Conservation (phyloP, 2,329 filamentous ascomycete species). For the Thyridium curvatum region DNA sequence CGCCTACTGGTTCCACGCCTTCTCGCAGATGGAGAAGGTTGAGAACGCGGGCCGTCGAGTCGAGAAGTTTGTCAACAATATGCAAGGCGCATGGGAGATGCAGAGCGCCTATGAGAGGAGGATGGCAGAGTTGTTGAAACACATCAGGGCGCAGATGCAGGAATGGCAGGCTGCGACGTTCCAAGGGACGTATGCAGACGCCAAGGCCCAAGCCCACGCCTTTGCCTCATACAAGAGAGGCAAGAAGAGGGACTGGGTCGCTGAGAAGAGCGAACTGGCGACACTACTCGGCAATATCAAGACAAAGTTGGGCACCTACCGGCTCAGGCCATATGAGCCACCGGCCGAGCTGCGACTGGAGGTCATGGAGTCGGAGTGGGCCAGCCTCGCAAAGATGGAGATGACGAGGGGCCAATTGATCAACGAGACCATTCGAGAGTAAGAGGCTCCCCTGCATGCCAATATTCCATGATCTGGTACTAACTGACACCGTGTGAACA, state of each 20-base stretch:
- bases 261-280: slow-evolving; percentile 92
- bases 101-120: slow-evolving; percentile 91
- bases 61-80: slow-evolving; percentile 97
- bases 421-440: slow-evolving; percentile 96
- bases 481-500: slow-evolving; percentile 22
- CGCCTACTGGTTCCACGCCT: slow-evolving; percentile 99
- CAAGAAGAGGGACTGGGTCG: slow-evolving; percentile 91
- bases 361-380: slow-evolving; percentile 78
- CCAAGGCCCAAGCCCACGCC: slow-evolving; percentile 75
- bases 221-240: slow-evolving; percentile 89
- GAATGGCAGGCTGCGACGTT: slow-evolving; percentile 77
- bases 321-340: slow-evolving; percentile 83
- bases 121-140: slow-evolving; percentile 74
- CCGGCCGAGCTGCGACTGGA: slow-evolving; percentile 78
- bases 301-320: slow-evolving; percentile 94
- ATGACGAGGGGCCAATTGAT: slow-evolving; percentile 87
- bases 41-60: slow-evolving; percentile 95
- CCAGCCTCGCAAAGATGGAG: slow-evolving; percentile 71
- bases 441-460: slow-evolving; percentile 27
- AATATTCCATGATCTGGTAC: neutral
- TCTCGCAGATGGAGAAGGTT: slow-evolving; percentile 97
- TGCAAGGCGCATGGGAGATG: slow-evolving; percentile 99
- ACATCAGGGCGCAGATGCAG: slow-evolving; percentile 67
- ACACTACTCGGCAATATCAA: slow-evolving; percentile 96
- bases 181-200: slow-evolving; percentile 86